phyloP scores from a whole-genome alignment of 139 green algal species.

The Picochlorum sp. region DNA sequence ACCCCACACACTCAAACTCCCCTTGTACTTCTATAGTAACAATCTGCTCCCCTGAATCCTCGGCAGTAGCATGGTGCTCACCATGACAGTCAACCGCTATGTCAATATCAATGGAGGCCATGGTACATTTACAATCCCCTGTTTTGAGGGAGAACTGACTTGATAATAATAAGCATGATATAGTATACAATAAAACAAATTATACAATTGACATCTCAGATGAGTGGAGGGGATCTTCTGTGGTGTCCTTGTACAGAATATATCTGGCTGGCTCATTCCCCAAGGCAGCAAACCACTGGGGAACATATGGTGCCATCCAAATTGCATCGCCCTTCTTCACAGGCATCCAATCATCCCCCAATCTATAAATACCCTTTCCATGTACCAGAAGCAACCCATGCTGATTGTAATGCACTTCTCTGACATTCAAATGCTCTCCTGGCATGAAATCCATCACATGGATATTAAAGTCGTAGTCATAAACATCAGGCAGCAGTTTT shows the following conservation, averaged over 20 bases:
- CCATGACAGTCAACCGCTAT: no score
- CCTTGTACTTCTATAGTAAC: no score
- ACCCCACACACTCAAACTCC: no score
- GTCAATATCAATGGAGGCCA: no score
- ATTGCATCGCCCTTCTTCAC: conserved; percentile 66
- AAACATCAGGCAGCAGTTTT: conserved; percentile 81
- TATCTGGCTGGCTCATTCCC: conserved; percentile 60
- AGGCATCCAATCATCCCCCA: conserved; percentile 77
- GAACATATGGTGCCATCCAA: conserved; percentile 80
- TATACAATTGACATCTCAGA: no score
- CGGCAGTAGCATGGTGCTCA: no score
- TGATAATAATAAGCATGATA: no score
- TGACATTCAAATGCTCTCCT: conserved; percentile 64
- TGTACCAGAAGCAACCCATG: conserved; percentile 87
- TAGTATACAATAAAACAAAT: no score
- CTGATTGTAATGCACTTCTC: conserved; percentile 97
- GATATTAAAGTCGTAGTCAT: conserved; percentile 91
- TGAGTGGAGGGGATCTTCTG: conserved; percentile 47
- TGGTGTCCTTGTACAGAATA: conserved; percentile 84
- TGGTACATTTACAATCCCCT: no score
- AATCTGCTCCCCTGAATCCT: no score
- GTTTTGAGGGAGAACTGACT: no score
- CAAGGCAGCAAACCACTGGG: conserved; percentile 86
- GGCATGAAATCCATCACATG: conserved; percentile 93
- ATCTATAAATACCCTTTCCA: conserved; percentile 87